Evolutionary conservation across 2,329 filamentous ascomycete genomes (phyloP).

Genomic region (Hortaea sp.): DNA sequence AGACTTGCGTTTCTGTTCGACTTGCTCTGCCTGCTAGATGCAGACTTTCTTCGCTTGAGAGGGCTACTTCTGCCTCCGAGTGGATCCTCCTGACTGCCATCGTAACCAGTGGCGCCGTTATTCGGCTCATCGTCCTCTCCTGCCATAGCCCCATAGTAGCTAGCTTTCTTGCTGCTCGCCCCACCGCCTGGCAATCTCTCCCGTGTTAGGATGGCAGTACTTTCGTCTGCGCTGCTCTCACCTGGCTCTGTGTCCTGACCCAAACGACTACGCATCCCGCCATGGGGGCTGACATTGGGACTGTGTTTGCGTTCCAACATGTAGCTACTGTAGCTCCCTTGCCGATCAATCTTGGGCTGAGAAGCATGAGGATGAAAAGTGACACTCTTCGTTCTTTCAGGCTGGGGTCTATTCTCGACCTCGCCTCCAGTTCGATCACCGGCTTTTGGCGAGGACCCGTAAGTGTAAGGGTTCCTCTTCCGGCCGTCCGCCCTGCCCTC

Average conservation of each 20-base stretch:
- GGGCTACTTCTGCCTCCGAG: not conserved
- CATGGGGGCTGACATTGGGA: constrained; percentile 9
- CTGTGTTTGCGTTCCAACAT: constrained; percentile 3
- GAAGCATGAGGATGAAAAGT: constrained; percentile 11
- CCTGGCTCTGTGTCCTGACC: constrained; percentile 12
- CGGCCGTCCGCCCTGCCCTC: constrained; percentile 8
- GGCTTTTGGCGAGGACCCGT: constrained; percentile 3
- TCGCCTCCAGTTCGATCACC: not conserved
- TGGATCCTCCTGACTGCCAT: constrained; percentile 3
- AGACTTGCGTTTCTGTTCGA: constrained; percentile 1
- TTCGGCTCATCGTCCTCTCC: constrained; percentile 4
- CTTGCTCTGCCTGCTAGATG: constrained; percentile 3
- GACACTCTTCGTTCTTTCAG: constrained; percentile 10
- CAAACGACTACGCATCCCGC: constrained; percentile 4
- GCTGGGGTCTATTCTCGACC: not conserved
- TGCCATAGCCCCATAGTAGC: constrained; percentile 16
- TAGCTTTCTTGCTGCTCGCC: not conserved
- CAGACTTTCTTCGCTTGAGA: constrained; percentile 11
- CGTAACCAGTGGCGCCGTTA: constrained; percentile 3
- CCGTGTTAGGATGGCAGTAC: constrained; percentile 29
- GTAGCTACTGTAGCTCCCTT: constrained; percentile 9
- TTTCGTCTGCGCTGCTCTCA: constrained; percentile 32
- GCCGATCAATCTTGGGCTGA: constrained; percentile 5
- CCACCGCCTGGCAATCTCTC: constrained; percentile 3
- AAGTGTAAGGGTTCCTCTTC: constrained; percentile 10